Evolutionary conservation across 495 filamentous ascomycete species (phyloP), one percentile per base, ranked within the genome.

Genomic region (Podospora pseudoanserina): DNA sequence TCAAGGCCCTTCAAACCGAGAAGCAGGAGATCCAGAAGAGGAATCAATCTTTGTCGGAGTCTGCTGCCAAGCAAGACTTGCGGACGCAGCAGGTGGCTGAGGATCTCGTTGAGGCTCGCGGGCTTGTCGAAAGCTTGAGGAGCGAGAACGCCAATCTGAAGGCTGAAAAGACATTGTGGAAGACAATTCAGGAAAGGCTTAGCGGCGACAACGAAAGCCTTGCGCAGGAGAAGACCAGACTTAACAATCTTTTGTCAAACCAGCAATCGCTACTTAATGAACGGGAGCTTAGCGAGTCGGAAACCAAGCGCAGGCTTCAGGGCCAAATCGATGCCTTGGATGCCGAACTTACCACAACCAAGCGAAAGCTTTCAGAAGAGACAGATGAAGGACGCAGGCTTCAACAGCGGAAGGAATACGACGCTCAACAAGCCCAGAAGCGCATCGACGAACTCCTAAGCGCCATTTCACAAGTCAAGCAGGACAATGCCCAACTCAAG

Each of bases 71-170:
- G 74, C 93, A 96, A 71, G 95, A 99, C 67, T 79, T 97, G 44
- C 87, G 86, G 54, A 94, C 89, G 15, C 95, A 97, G 71, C 92
- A 97, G 78, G 89, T 92, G 59, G 91, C 92, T 0, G 96, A 99
- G 79, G 94, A 99, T 72, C 84, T 97, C 0, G 88, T 97, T 9
- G 95, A 97, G 76, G 88, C 90, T 1, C 90, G 90, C 71, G 90
- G 88, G 67, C 77, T 94, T 49, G 81, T 89, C 11, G 94, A 99
- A 72, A 93, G 92, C 72, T 85, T 98, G 79, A 91, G 93, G 23
- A 92, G 89, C 59, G 95, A 98, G 71, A 94, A 86, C 68, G 91
- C 93, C 20, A 97, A 97, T 76, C 87, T 97, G 13, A 96, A 94
- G 76, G 94, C 94, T 0, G 94, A 97, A 74, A 96, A 94, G 76